These are phyloP conservation scores for Fusarium vanettenii DNA, from an alignment of 2,329 filamentous ascomycete species.

Conservation along the genomic window DNA sequence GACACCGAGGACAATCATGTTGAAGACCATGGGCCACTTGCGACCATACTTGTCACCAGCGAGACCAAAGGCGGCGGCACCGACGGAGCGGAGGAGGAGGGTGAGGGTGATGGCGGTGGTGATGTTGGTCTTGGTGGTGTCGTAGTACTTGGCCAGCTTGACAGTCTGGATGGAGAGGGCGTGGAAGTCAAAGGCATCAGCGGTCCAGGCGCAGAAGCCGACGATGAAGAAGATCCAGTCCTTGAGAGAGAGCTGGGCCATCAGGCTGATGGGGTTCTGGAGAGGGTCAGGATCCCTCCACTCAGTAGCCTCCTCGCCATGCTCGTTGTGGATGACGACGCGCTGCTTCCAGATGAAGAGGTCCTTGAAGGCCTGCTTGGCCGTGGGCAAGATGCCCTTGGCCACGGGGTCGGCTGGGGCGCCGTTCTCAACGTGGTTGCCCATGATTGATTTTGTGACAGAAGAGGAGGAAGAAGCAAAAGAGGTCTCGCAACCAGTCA, in stretches of 20 bases:
- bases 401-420: slow-evolving; percentile 74
- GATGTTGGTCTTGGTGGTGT: slow-evolving; percentile 71
- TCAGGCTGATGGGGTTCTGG: slow-evolving; percentile 76
- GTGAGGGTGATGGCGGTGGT: slow-evolving; percentile 82
- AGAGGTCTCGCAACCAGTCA: not conserved
- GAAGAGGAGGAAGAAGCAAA: not conserved
- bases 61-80: slow-evolving; percentile 80
- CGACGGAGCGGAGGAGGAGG: slow-evolving; percentile 78
- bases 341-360: slow-evolving; percentile 81
- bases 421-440: slow-evolving; percentile 32
- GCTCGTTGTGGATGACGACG: slow-evolving; percentile 72
- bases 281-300: slow-evolving; percentile 76
- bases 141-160: slow-evolving; percentile 70
- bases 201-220: slow-evolving; percentile 80
- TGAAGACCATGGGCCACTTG: slow-evolving; percentile 86
- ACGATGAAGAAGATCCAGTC: slow-evolving; percentile 84
- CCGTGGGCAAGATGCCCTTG: slow-evolving; percentile 72
- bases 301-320: slow-evolving; percentile 73
- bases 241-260: slow-evolving; percentile 70
- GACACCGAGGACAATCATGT: slow-evolving; percentile 78
- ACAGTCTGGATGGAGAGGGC: slow-evolving; percentile 82
- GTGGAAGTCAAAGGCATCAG: slow-evolving; percentile 87
- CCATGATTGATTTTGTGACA: slow-evolving; percentile 12
- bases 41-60: slow-evolving; percentile 83
- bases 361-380: slow-evolving; percentile 72